phyloP scores from a whole-genome alignment of 345 rosid species.

The Salix viminalis region DNA sequence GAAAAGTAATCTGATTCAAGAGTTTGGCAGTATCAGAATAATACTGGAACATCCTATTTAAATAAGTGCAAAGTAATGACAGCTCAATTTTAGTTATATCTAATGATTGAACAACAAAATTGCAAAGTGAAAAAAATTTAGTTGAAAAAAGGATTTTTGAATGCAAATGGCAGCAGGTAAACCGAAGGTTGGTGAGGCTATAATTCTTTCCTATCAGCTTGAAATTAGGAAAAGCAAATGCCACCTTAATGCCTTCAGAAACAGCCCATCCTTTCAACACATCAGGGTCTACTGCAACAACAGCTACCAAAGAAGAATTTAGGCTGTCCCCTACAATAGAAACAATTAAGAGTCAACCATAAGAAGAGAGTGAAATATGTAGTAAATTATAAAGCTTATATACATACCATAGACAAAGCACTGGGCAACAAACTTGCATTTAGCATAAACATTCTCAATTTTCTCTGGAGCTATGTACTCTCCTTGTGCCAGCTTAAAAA shows the following conservation, averaged over 20 bases:
- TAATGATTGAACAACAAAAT: too few species aligned
- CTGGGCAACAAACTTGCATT: constrained; percentile 74
- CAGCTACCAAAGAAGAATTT: constrained; percentile 77
- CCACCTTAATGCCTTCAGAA: constrained; percentile 80
- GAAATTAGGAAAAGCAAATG: neutral
- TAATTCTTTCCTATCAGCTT: neutral
- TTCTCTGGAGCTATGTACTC: constrained; percentile 99
- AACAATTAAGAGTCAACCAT: constrained; percentile 11
- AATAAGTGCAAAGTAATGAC: too few species aligned
- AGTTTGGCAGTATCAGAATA: too few species aligned
- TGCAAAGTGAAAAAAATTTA: neutral
- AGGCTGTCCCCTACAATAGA: constrained; percentile 78
- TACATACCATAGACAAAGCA: constrained; percentile 82
- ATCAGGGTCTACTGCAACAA: constrained; percentile 83
- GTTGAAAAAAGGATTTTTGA: too few species aligned
- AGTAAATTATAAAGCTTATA: neutral
- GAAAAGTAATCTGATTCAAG: too few species aligned
- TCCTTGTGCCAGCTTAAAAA: constrained; percentile 96
- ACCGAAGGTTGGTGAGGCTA: neutral
- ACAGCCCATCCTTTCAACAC: constrained; percentile 74
- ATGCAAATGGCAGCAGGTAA: neutral
- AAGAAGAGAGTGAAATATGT: neutral
- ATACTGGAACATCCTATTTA: too few species aligned
- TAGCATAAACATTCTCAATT: constrained; percentile 89
- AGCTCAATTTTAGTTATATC: too few species aligned